phyloP scores from a whole-genome alignment of 2,329 filamentous ascomycete genomes.

The Zasmidium angulare region DNA sequence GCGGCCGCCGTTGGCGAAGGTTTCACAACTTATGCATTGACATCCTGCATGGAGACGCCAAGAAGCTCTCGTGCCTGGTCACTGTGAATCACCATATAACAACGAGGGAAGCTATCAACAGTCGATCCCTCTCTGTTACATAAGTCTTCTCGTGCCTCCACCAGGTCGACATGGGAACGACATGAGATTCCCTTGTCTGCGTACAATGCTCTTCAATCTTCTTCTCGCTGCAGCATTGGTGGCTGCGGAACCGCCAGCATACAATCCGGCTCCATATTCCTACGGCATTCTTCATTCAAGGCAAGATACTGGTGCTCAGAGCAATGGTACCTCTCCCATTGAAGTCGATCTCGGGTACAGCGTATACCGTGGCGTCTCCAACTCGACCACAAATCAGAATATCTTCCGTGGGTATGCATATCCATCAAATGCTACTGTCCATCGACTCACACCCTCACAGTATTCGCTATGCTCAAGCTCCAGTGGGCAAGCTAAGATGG shows the following conservation, averaged over 20 bases:
- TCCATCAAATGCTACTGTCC: background rate
- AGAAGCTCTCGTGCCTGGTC: too few species aligned
- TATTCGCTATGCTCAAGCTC: conserved; percentile 29
- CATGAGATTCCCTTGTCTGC: background rate
- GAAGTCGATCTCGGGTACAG: conserved; percentile 29
- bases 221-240: conserved; percentile 4
- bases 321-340: conserved; percentile 6
- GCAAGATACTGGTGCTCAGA: conserved; percentile 9
- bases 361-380: conserved; percentile 24
- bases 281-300: conserved; percentile 9
- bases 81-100: too few species aligned
- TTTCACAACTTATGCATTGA: background rate
- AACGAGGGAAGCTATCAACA: too few species aligned
- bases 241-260: conserved; percentile 12
- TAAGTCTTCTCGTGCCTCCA: too few species aligned
- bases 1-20: background rate
- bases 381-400: conserved; percentile 18
- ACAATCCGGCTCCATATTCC: conserved; percentile 16
- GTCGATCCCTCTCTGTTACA: too few species aligned
- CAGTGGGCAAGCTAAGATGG: conserved; percentile 26
- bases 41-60: background rate
- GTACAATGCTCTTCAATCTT: background rate
- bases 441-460: conserved; percentile 7
- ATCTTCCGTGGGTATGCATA: conserved; percentile 22
- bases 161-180: too few species aligned